Percentiles rank a stretch among this genome's conserved stretches.
phyloP scores from a whole-genome alignment of 192 early-diverging fungal genomes.

The Backusella psychrophila region DNA sequence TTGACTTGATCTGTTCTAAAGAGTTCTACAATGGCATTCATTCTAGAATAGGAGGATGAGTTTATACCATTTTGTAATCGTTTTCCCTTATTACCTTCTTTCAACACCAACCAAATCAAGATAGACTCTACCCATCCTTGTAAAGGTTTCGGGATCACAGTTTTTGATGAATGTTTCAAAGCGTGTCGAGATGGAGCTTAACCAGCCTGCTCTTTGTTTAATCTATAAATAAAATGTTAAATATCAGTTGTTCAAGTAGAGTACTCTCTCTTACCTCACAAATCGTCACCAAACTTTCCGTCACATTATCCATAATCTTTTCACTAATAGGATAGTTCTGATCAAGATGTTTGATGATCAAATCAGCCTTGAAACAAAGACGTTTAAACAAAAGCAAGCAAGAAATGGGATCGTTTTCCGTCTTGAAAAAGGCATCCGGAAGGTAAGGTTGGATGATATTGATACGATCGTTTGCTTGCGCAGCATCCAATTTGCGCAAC shows the following conservation, averaged over 20 bases:
- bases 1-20: conserved; percentile 77
- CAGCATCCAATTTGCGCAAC: conserved; percentile 81
- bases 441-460: conserved; percentile 67
- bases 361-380: conserved; percentile 75
- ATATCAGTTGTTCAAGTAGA: too few species aligned
- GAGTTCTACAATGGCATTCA: conserved; percentile 71
- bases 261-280: conserved; percentile 38
- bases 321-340: conserved; percentile 52
- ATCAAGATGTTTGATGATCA: conserved; percentile 71
- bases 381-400: conserved; percentile 77
- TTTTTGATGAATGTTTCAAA: conserved; percentile 65
- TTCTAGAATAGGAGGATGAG: conserved; percentile 18
- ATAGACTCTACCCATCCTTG: conserved; percentile 66
- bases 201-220: conserved; percentile 59
- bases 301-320: conserved; percentile 50
- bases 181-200: conserved; percentile 64
- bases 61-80: too few species aligned
- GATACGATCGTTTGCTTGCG: conserved; percentile 75
- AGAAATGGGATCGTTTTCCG: conserved; percentile 74
- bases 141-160: conserved; percentile 69
- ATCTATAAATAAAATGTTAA: conserved; percentile 31
- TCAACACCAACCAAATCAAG: conserved; percentile 78
- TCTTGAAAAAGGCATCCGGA: conserved; percentile 78
- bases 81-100: conserved; percentile 41
- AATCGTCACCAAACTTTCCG: conserved; percentile 50